Conservation (phyloP, 2,329 filamentous ascomycete genomes). For the Cladosporium sp. region DNA sequence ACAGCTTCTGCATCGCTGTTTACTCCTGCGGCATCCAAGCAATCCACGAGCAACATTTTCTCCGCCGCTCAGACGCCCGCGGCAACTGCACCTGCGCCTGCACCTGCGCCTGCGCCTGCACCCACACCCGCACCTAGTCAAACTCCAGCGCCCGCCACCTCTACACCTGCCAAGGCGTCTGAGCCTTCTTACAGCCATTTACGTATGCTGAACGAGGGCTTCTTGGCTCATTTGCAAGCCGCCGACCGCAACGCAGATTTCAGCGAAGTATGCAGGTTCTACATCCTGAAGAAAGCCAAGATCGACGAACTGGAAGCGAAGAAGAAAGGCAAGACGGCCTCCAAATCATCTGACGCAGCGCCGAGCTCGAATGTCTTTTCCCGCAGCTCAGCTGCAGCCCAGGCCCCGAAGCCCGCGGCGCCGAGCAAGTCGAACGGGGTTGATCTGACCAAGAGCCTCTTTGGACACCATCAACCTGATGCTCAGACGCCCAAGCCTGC, state of each 20-base stretch:
- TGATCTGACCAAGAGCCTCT: constrained; percentile 13
- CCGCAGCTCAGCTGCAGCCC: background rate
- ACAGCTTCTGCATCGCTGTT: constrained; percentile 12
- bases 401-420: constrained; percentile 1
- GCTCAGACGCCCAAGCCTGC: constrained; percentile 18
- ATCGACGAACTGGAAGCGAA: constrained; percentile 14
- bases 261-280: constrained; percentile 24
- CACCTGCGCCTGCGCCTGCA: background rate
- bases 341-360: background rate
- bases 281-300: constrained; percentile 18
- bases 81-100: background rate
- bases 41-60: background rate
- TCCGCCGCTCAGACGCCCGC: background rate
- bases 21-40: background rate
- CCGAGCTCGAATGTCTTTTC: background rate
- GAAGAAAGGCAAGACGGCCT: background rate
- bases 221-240: constrained; percentile 22
- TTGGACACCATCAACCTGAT: constrained; percentile 1
- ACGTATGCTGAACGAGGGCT: constrained; percentile 22
- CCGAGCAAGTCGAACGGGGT: constrained; percentile 2
- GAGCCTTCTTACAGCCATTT: constrained; percentile 2
- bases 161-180: background rate
- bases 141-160: background rate
- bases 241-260: constrained; percentile 23
- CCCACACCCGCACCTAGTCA: no score